These are phyloP conservation scores for Populus hybrid DNA, from an alignment of 441 rosid species.

Conservation along the genomic window DNA sequence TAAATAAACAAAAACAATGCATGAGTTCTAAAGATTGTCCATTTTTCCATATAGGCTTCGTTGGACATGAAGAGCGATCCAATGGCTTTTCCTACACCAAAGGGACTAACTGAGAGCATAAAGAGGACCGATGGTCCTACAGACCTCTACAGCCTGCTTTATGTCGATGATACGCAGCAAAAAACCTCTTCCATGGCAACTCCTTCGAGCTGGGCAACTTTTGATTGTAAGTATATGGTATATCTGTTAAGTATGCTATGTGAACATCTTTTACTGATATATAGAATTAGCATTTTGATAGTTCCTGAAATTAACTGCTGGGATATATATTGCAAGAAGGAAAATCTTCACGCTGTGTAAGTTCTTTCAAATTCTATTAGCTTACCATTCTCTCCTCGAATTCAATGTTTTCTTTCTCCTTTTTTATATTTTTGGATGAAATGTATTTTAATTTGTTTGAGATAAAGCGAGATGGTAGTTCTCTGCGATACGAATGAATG, in stretches of 20 bases:
- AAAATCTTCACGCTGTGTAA: not conserved
- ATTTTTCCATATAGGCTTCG: constrained; percentile 33
- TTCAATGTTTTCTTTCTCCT: not conserved
- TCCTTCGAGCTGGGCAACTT: constrained; percentile 62
- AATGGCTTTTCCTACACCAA: constrained; percentile 22
- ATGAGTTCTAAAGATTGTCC: not conserved
- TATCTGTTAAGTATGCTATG: no score
- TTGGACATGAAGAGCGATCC: constrained; percentile 41
- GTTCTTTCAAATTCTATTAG: not conserved
- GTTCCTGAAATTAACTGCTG: not conserved
- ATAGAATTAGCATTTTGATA: not conserved
- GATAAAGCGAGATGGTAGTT: not conserved
- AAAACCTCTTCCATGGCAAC: not conserved
- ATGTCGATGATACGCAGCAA: constrained; percentile 4
- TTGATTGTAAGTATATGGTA: constrained; percentile 44
- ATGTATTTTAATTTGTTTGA: not conserved
- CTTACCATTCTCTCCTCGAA: not conserved
- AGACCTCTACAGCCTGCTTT: constrained; percentile 21
- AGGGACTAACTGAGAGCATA: constrained; percentile 15
- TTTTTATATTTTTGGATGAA: no score
- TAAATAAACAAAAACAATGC: not conserved
- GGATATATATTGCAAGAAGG: not conserved
- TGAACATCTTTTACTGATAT: not conserved
- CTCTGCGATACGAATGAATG: not conserved
- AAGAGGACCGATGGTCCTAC: constrained; percentile 19